Evolutionary conservation across 179 eudicot genomes (phyloP), one percentile per base, ranked within the genome.

Genomic region (Gypsophila paniculata): DNA sequence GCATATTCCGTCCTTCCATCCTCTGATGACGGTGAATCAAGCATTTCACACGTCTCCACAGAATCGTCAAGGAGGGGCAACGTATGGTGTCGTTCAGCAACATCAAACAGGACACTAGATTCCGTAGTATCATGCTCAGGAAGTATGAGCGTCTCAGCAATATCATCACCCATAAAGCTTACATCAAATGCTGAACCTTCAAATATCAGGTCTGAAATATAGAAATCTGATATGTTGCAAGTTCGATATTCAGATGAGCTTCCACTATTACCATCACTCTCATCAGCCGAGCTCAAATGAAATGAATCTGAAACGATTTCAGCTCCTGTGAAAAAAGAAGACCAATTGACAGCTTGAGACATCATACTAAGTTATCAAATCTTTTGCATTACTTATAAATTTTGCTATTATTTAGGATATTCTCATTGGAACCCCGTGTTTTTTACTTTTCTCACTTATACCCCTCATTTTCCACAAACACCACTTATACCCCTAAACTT

Each of bases 181-280:
- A 77, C 85, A 73, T 83, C 88, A 65, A 74, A 73, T 21, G 86
- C 85, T 77, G 83, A 59, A 68, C 86, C 88, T 75, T 93, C 82
- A 79, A 94, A 76, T 77, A 82, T 80, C 86, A 88, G 82, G 81
- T 87, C 97, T 65, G 94, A 85, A 76, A 89, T 78, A 76, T 74
- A 87, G 80, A 93, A 85, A 84, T 91, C 97, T 65, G 96, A 83
- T 52, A 81, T 78, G 76, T 80, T 93, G 91, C 91, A 84, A 68
- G 84, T 83, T 79, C 82, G 89, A 76, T 76, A 66, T 78, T 85
- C 91, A 82, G 83, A 76, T 68, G 88, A 83, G 75, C 85, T 86
- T 81, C 82, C 86, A 79, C 85, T 83, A 78, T 84, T 81, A 78
- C 86, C 88, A 72, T 82, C 96, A 84, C 89, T 84, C 48, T 86